A percentile compares a stretch with the other conserved stretches of the same genome.
These are phyloP conservation scores for Wallemia hederae DNA, from an alignment of 1,284 basidiomycete genomes.

Conservation along the genomic window DNA sequence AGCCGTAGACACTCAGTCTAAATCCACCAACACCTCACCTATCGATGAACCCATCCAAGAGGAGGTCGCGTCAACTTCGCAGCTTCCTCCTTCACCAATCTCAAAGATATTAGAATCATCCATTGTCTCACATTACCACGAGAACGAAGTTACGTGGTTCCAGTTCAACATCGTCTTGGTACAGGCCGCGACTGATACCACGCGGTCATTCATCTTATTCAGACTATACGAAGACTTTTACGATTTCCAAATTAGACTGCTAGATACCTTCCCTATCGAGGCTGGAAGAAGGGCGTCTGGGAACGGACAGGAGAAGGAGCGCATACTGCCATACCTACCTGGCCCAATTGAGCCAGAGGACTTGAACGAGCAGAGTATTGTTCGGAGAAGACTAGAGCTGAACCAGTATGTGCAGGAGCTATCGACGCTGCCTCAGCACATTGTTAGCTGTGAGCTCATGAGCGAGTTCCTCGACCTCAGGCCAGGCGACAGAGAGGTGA, in stretches of 20 bases:
- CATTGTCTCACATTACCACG: slow-evolving; percentile 89
- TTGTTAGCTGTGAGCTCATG: slow-evolving; percentile 11
- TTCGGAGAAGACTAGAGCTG: slow-evolving; percentile 49
- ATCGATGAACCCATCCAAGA: slow-evolving; percentile 9
- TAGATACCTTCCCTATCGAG: slow-evolving; percentile 61
- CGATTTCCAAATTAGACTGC: slow-evolving; percentile 73
- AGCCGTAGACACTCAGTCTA: slow-evolving; percentile 10
- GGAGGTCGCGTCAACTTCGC: background rate
- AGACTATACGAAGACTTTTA: slow-evolving; percentile 95
- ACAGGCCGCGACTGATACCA: slow-evolving; percentile 38
- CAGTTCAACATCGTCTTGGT: slow-evolving; percentile 66
- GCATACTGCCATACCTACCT: slow-evolving; percentile 84
- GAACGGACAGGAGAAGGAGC: slow-evolving; percentile 20
- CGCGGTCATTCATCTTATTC: slow-evolving; percentile 65
- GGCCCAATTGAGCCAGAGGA: slow-evolving; percentile 39
- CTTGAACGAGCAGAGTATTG: slow-evolving; percentile 62
- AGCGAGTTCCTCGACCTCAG: background rate
- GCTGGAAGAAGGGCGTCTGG: slow-evolving; percentile 36
- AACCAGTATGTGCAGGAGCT: slow-evolving; percentile 64
- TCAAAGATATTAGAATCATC: slow-evolving; percentile 18
- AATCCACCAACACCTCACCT: slow-evolving; percentile 9
- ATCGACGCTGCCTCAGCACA: slow-evolving; percentile 29
- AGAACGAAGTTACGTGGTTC: slow-evolving; percentile 94
- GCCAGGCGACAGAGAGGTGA: background rate
- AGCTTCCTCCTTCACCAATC: slow-evolving; percentile 2